A percentile compares a stretch with the other conserved stretches of the same genome.
These are phyloP conservation scores for Coniochaeta sp. DNA, from an alignment of 2,329 filamentous ascomycete species.

Conservation along the genomic window DNA sequence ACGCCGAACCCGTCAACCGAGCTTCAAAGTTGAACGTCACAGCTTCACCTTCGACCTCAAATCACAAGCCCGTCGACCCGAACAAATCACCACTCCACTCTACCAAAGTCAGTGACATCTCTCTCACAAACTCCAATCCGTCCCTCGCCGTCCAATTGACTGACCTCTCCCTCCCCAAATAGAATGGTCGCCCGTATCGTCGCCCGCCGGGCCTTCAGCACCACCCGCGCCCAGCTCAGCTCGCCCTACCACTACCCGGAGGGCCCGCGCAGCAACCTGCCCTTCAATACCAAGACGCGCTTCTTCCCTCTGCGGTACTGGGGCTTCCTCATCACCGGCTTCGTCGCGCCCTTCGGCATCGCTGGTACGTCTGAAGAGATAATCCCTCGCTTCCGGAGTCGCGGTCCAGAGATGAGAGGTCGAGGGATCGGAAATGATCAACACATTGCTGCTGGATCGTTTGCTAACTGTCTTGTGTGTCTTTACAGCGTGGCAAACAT, in stretches of 20 bases:
- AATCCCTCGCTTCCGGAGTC: neutral
- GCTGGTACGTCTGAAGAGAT: conserved; percentile 38
- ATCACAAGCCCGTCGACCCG: neutral
- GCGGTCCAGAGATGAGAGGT: neutral
- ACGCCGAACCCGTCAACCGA: neutral
- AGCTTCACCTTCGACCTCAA: conserved; percentile 3
- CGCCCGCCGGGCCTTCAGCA: conserved; percentile 88
- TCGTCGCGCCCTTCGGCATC: conserved; percentile 58
- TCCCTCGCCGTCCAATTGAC: conserved; percentile 5
- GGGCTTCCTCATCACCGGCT: conserved; percentile 54
- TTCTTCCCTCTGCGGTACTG: conserved; percentile 82
- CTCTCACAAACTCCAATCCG: neutral
- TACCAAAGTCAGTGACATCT: conserved; percentile 4
- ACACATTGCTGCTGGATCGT: neutral
- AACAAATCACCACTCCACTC: conserved; percentile 1
- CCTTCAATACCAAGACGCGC: conserved; percentile 91
- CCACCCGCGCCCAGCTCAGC: conserved; percentile 73
- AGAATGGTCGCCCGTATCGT: conserved; percentile 67
- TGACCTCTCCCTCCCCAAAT: conserved; percentile 27
- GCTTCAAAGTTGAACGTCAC: conserved; percentile 9
- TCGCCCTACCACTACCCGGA: conserved; percentile 98
- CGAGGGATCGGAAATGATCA: too few species aligned
- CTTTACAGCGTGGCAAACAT: conserved; percentile 40
- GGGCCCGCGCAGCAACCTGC: conserved; percentile 88
- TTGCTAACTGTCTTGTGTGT: conserved; percentile 13